These are phyloP conservation scores for Davidsoniella eucalypti DNA, from an alignment of 2,329 filamentous ascomycete genomes.

Conservation along the genomic window DNA sequence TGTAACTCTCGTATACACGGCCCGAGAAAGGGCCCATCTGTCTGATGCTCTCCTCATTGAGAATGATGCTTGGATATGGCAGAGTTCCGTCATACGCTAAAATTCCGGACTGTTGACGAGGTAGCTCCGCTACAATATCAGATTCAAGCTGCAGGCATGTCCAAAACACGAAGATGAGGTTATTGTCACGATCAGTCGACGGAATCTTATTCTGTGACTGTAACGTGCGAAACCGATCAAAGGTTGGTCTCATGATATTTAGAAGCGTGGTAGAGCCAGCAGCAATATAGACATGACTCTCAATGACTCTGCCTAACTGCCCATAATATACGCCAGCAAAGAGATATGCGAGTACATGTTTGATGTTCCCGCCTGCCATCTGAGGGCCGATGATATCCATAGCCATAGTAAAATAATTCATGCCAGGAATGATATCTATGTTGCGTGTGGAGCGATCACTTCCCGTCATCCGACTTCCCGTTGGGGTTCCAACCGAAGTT, in stretches of 20 bases:
- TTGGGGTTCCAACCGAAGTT: neutral
- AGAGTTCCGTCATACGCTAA: slow-evolving; percentile 47
- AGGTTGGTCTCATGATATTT: slow-evolving; percentile 60
- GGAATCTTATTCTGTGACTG: slow-evolving; percentile 24
- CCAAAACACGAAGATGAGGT: slow-evolving; percentile 70
- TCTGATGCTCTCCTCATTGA: slow-evolving; percentile 12
- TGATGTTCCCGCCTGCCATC: slow-evolving; percentile 60
- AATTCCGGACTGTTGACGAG: slow-evolving; percentile 42
- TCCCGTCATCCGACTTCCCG: neutral
- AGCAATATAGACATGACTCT: slow-evolving; percentile 55
- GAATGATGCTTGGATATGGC: slow-evolving; percentile 44
- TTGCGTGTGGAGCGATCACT: slow-evolving; percentile 28
- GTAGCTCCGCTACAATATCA: slow-evolving; percentile 81
- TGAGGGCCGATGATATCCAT: slow-evolving; percentile 75
- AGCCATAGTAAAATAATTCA: slow-evolving; percentile 79
- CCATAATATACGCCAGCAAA: slow-evolving; percentile 79
- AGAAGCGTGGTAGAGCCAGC: slow-evolving; percentile 42
- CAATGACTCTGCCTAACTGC: slow-evolving; percentile 70
- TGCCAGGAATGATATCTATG: slow-evolving; percentile 70
- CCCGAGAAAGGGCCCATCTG: slow-evolving; percentile 24
- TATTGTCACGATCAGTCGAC: slow-evolving; percentile 33
- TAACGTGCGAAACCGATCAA: slow-evolving; percentile 27
- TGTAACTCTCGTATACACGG: slow-evolving; percentile 40
- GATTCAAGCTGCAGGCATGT: slow-evolving; percentile 87
- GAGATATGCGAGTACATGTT: slow-evolving; percentile 70